These are phyloP conservation scores for Vitellaria paradoxa DNA, from an alignment of 179 eudicot species.

Conservation along the genomic window DNA sequence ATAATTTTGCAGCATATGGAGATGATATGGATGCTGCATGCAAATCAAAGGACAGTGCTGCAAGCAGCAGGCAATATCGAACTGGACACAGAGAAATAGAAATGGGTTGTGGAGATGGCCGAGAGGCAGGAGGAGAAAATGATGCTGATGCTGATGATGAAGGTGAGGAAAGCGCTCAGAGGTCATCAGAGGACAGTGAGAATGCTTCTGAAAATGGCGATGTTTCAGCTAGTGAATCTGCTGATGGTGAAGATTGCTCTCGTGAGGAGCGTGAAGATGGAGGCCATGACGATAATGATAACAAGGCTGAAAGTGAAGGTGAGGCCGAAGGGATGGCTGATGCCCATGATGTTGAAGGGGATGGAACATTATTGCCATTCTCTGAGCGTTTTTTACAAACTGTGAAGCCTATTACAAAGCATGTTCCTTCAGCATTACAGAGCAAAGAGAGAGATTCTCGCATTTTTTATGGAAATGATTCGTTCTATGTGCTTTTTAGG, in stretches of 20 bases:
- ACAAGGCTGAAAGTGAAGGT: constrained; percentile 77
- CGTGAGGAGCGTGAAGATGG: constrained; percentile 53
- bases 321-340: constrained; percentile 66
- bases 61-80: constrained; percentile 31
- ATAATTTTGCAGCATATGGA: constrained; percentile 38
- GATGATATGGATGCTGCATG: constrained; percentile 30
- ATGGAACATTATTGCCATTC: constrained; percentile 40
- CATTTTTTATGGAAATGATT: constrained; percentile 81
- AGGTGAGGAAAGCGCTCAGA: constrained; percentile 64
- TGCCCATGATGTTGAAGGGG: constrained; percentile 52
- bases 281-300: constrained; percentile 38
- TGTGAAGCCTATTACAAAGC: constrained; percentile 69
- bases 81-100: constrained; percentile 23
- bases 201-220: constrained; percentile 76
- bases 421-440: constrained; percentile 34
- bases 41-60: constrained; percentile 34
- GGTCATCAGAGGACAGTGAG: constrained; percentile 67
- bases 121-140: constrained; percentile 31
- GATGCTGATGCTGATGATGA: constrained; percentile 55
- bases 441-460: constrained; percentile 43
- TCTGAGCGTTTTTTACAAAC: constrained; percentile 50
- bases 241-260: constrained; percentile 64
- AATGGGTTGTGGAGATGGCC: constrained; percentile 15
- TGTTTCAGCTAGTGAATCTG: constrained; percentile 68
- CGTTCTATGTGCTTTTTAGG: constrained; percentile 81